These are phyloP conservation scores for Daldinia sp. DNA, from an alignment of 2,329 filamentous ascomycete genomes.

Conservation along the genomic window DNA sequence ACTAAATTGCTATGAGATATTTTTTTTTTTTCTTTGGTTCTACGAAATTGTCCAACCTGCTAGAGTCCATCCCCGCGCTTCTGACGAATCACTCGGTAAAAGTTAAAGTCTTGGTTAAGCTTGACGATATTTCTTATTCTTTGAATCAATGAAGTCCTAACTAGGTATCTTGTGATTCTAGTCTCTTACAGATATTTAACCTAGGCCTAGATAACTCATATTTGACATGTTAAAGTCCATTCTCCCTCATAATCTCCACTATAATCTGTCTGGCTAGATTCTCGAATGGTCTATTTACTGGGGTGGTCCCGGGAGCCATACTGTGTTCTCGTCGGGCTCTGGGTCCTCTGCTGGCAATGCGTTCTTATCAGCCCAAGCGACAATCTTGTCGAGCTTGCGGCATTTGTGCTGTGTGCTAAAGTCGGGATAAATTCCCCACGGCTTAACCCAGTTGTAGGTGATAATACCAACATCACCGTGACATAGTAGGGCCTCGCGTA, in stretches of 20 bases:
- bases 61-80: not conserved
- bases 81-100: not conserved
- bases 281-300: not conserved
- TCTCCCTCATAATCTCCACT: not conserved
- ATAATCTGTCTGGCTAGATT: not conserved
- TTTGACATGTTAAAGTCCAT: not conserved
- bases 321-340: slow-evolving; percentile 20
- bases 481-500: slow-evolving; percentile 16
- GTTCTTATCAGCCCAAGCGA: slow-evolving; percentile 25
- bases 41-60: not conserved
- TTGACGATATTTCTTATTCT: not conserved
- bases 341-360: slow-evolving; percentile 17
- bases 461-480: slow-evolving; percentile 25
- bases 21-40: not conserved
- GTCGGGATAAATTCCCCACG: slow-evolving; percentile 24
- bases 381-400: slow-evolving; percentile 23
- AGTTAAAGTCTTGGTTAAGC: not conserved
- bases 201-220: not conserved
- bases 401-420: slow-evolving; percentile 22
- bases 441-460: slow-evolving; percentile 27
- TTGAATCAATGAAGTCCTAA: not conserved
- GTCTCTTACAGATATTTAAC: not conserved
- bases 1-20: not conserved
- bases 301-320: slow-evolving; percentile 19
- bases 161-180: not conserved